phyloP scores from a whole-genome alignment of 2,329 filamentous ascomycete genomes.

The Colletotrichum sp. region DNA sequence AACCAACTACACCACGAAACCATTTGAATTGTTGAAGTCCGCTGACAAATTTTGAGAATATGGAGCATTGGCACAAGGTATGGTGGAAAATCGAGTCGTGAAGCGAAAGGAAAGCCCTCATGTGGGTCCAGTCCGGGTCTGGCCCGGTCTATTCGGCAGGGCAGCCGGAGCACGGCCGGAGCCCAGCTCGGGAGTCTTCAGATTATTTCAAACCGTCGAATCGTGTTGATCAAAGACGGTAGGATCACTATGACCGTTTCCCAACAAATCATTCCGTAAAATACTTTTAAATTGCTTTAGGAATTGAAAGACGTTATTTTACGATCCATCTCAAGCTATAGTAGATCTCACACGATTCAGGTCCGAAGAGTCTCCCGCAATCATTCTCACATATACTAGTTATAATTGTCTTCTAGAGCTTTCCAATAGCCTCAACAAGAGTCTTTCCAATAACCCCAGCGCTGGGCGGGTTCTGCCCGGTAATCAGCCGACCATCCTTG shows the following conservation, averaged over 20 bases:
- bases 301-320: neutral
- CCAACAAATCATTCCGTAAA: fast-evolving
- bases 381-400: fast-evolving
- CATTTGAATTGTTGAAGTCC: neutral
- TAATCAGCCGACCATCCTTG: neutral
- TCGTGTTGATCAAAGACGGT: neutral
- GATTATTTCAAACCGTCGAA: neutral
- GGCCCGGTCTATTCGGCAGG: neutral
- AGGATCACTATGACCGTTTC: fast-evolving
- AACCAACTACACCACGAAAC: conserved; percentile 44
- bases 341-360: fast-evolving
- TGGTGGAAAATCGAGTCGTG: neutral
- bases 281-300: fast-evolving
- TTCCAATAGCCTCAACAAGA: neutral
- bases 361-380: fast-evolving
- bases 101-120: neutral
- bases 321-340: fast-evolving
- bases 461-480: neutral
- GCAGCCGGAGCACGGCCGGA: neutral
- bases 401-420: neutral
- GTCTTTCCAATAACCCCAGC: neutral
- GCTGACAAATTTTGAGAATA: too few species aligned
- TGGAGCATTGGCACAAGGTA: neutral
- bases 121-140: neutral
- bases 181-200: neutral